Evolutionary conservation across 2,329 filamentous ascomycete species (phyloP), one percentile per base, ranked within the genome.

Genomic region (Fusarium sp.): DNA sequence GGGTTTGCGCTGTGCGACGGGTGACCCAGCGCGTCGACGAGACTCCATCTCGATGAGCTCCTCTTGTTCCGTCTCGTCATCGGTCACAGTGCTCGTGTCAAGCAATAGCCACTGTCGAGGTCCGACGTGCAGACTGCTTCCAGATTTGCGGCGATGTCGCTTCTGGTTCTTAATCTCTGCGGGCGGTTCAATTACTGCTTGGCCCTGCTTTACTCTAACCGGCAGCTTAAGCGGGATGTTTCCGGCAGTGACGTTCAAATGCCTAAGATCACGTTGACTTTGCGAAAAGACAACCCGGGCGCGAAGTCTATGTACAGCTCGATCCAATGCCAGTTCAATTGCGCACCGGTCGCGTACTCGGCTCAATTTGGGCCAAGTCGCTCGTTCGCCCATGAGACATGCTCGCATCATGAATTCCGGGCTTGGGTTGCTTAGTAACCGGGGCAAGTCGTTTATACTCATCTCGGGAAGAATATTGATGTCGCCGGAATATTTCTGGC

Each of bases 401-500:
- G 93, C 92, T 52, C 92, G 88, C 10, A 92, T 82, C 94, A 98
- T 97, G 80, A 97, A 98, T 9, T 95, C 93, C 0, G 90, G 85
- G 0, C 93, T 95, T 3, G 96, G 96, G 66, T 98, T 98, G 72
- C 89, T 92, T 49, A 98, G 85, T 33, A 98, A 91, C 14, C 89
- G 88, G 2, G 93, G 92, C 28, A 97, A 89, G 70, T 97, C 92
- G 13, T 90, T 87, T 59, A 93, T 90, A 9, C 89, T 89, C 66
- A 97, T 92, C 61, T 94, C 90, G 0, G 95, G 95, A 38, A 97
- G 87, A 61, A 98, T 98, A 49, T 95, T 98, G 80, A 98, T 98
- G 81, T 98, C 95, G 12, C 96, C 96, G 5, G 94, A 95, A 79
- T 98, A 98, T 73, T 93, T 94, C 79, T 98, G 96, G 73, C 91